phyloP scores from a whole-genome alignment of 1,139 yeast genomes.

The Taphrina flavorubra region DNA sequence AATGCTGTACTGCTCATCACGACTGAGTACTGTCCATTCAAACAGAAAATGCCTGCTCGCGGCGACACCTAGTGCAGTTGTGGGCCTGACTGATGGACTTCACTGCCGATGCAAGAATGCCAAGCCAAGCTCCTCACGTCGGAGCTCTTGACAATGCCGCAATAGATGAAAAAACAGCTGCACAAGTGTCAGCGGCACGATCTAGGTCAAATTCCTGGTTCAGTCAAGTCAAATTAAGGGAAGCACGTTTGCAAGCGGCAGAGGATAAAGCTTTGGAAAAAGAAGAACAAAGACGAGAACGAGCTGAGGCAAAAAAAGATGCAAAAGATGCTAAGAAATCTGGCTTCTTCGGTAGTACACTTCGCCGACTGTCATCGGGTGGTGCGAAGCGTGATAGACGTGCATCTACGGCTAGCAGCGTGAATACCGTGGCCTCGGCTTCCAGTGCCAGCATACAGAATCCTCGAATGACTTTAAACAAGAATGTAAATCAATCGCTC shows the following conservation, averaged over 20 bases:
- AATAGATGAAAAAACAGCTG: slow-evolving; percentile 8
- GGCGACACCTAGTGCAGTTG: too few species aligned
- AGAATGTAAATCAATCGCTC: slow-evolving; percentile 8
- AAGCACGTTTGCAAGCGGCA: slow-evolving; percentile 33
- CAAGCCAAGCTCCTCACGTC: too few species aligned
- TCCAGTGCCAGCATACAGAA: slow-evolving; percentile 2
- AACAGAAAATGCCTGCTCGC: too few species aligned
- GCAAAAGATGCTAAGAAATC: slow-evolving; percentile 24
- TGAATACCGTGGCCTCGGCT: slow-evolving; percentile 5
- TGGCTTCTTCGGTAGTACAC: slow-evolving; percentile 15
- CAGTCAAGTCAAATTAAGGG: slow-evolving; percentile 32
- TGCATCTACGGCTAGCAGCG: slow-evolving; percentile 10
- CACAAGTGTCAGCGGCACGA: slow-evolving; percentile 23
- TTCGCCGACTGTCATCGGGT: slow-evolving; percentile 26
- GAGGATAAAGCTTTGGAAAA: slow-evolving; percentile 34
- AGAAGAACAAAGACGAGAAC: slow-evolving; percentile 9
- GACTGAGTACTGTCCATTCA: too few species aligned
- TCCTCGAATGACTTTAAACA: slow-evolving; percentile 28
- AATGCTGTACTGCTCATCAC: too few species aligned
- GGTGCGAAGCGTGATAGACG: slow-evolving; percentile 17
- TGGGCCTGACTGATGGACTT: too few species aligned
- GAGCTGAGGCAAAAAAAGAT: slow-evolving; percentile 11
- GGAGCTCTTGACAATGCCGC: neutral
- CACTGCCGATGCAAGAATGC: too few species aligned
- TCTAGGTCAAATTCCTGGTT: slow-evolving; percentile 39